Conservation (phyloP, 2,329 filamentous ascomycete genomes). For the Neodidymelliopsis sp. region DNA sequence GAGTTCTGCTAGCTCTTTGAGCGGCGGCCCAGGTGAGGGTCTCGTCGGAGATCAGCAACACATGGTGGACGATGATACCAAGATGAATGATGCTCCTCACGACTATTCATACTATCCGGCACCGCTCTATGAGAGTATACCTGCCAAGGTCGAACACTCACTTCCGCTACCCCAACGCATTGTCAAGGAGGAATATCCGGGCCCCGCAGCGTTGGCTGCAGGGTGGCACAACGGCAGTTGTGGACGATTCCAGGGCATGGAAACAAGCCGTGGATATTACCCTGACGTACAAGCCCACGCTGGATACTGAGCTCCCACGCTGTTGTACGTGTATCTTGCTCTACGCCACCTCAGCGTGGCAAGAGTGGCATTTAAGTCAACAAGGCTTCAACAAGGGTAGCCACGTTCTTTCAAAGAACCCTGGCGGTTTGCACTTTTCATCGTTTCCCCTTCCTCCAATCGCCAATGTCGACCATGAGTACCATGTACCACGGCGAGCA, state of each 20-base stretch:
- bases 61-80: slow-evolving; percentile 47
- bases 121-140: slow-evolving; percentile 53
- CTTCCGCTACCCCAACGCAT: slow-evolving; percentile 47
- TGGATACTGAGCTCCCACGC: slow-evolving; percentile 45
- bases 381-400: not conserved
- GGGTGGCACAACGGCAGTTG: slow-evolving; percentile 51
- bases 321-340: not conserved
- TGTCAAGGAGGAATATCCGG: slow-evolving; percentile 54
- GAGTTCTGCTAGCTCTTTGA: slow-evolving; percentile 54
- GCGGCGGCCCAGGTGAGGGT: slow-evolving; percentile 51
- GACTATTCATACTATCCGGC: slow-evolving; percentile 58
- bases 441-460: no score
- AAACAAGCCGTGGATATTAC: slow-evolving; percentile 57
- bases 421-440: no score
- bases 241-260: slow-evolving; percentile 56
- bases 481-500: no score
- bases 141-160: slow-evolving; percentile 40
- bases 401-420: no score
- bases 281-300: slow-evolving; percentile 53
- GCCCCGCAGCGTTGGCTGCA: slow-evolving; percentile 36
- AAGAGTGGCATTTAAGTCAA: not conserved
- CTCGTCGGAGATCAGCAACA: slow-evolving; percentile 54
- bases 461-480: no score
- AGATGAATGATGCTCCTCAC: slow-evolving; percentile 52
- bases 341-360: not conserved